Base-by-base conservation (phyloP, 2,329 filamentous ascomycete species). In the Ceratocystis cubensis region DNA sequence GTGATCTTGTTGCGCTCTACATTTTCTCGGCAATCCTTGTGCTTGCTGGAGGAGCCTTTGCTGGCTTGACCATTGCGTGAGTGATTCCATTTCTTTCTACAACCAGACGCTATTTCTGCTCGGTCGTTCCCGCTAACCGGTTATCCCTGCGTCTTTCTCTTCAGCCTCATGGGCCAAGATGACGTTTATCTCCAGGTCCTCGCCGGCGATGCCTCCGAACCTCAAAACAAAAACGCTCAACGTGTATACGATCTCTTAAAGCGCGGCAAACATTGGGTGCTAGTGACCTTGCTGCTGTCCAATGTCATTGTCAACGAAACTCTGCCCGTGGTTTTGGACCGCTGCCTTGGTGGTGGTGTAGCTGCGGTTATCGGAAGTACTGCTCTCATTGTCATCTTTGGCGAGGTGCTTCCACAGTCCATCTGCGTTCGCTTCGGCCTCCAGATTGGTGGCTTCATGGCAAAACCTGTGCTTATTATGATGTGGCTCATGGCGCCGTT, bases 241-340 rank as follows among this genome's bases (percentile, higher is more conserved):
- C 87, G 85, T 70, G 94, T 99, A 10, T 81, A 94, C 71, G 81
- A 85, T 56, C 79, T 99, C 33, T 78, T 99, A 66, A 85, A 90
- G 70, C 88, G 84, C 72, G 94, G 94, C 72, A 99, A 99, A 75
- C 94, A 99, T 76, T 99, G 94, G 94, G 93, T 99, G 22, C 80
- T 99, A 67, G 94, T 99, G 65, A 97, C 94, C 2, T 79, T 99
- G 30, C 82, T 99, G 6, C 80, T 99, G 66, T 91, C 91, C 75
- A 99, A 99, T 75, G 94, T 99, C 73, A 95, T 99, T 72, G 96
- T 95, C 70, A 97, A 99, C 75, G 94, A 97, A 77, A 95, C 93
- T 1, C 80, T 96, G 15, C 94, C 94, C 33, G 96, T 99, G 69
- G 90, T 99, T 10, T 83, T 99, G 64, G 94, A 99, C 76, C 83